phyloP scores from a whole-genome alignment of 2,329 filamentous ascomycete genomes.

The Colletotrichum destructivum region DNA sequence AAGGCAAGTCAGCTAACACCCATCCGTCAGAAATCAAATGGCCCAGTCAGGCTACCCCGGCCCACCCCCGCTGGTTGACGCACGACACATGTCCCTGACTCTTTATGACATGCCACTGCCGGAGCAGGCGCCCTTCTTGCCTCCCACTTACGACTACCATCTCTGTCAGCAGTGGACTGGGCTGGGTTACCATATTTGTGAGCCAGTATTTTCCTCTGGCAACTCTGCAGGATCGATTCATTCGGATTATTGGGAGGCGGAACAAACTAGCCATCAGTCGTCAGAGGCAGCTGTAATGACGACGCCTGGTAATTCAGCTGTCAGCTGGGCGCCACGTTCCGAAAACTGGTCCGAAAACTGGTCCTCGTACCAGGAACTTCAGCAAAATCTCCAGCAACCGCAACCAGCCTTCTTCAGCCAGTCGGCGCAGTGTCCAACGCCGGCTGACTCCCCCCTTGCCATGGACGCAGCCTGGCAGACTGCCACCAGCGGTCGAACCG shows the following conservation, averaged over 20 bases:
- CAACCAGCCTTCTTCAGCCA: neutral
- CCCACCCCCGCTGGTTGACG: neutral
- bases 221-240: neutral
- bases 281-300: neutral
- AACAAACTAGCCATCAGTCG: neutral
- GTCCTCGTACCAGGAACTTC: conserved; percentile 1
- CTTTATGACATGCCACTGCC: conserved; percentile 1
- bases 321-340: neutral
- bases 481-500: neutral
- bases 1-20: neutral
- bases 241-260: neutral
- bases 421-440: neutral
- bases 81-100: neutral
- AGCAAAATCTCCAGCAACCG: neutral
- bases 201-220: neutral
- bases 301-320: neutral
- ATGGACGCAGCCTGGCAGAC: neutral
- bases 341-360: too few species aligned
- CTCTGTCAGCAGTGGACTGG: conserved; percentile 11
- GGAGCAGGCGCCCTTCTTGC: neutral
- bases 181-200: neutral
- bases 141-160: neutral
- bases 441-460: neutral
- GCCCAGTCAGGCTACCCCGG: neutral
- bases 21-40: neutral